A percentile compares a stretch with the other conserved stretches of the same genome.
phyloP scores from a whole-genome alignment of 257 asterid genomes.

The Petrea volubilis region DNA sequence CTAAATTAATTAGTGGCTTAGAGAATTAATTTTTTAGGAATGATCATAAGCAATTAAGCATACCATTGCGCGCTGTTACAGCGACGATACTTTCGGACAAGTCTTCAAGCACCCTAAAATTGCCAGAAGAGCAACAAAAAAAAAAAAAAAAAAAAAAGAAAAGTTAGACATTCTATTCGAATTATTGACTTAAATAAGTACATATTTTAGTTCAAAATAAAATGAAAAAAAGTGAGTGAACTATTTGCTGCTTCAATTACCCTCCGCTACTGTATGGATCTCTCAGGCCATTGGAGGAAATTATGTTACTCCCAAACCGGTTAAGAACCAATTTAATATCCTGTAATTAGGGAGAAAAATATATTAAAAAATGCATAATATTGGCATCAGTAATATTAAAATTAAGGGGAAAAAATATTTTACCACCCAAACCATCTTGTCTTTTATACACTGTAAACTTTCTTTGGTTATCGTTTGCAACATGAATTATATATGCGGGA shows the following conservation, averaged over 20 bases:
- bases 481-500: too few relatives aligned
- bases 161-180: too few relatives aligned
- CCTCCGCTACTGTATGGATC: conserved; percentile 66
- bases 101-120: conserved; percentile 42
- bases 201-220: not conserved
- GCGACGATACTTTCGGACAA: conserved; percentile 50
- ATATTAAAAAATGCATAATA: not conserved
- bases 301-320: conserved; percentile 59
- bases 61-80: conserved; percentile 54
- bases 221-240: not conserved
- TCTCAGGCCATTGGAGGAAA: conserved; percentile 62
- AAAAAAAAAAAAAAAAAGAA: too few relatives aligned
- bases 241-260: conserved; percentile 21
- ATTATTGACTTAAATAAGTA: not conserved
- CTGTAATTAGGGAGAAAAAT: conserved; percentile 26
- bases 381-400: too few relatives aligned
- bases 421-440: too few relatives aligned
- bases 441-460: too few relatives aligned
- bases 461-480: too few relatives aligned
- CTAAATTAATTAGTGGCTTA: too few relatives aligned
- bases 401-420: too few relatives aligned
- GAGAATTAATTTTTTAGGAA: too few relatives aligned
- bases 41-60: not conserved
- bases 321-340: conserved; percentile 44
- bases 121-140: not conserved